Conservation (phyloP, 306 rosid genomes). For the Bauhinia variegata region DNA sequence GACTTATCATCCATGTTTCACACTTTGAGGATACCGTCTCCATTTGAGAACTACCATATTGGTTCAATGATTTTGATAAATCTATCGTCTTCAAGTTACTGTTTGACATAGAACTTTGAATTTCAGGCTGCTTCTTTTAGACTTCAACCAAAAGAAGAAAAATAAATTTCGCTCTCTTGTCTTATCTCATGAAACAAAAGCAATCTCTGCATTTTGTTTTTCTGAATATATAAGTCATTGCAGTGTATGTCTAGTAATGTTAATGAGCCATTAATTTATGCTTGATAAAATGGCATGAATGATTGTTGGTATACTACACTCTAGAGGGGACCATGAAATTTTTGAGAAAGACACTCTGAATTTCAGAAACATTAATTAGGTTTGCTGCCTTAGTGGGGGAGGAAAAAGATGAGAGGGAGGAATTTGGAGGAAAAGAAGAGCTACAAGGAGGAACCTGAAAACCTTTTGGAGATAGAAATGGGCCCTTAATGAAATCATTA, state of each 20-base stretch:
- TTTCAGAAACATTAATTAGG: conserved; percentile 21
- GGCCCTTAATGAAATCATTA: conserved; percentile 53
- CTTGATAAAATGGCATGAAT: conserved; percentile 1
- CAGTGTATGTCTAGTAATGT: conserved; percentile 5
- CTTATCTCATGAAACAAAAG: background rate
- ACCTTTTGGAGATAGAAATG: conserved; percentile 34
- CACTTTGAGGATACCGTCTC: conserved; percentile 26
- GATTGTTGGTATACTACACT: conserved; percentile 1
- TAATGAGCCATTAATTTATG: background rate
- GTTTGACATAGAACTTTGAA: conserved; percentile 6
- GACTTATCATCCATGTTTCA: conserved; percentile 14
- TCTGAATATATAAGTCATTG: background rate
- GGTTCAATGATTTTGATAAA: conserved; percentile 37
- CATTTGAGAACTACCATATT: conserved; percentile 35
- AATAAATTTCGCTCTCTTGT: conserved; percentile 9
- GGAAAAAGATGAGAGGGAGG: conserved; percentile 23
- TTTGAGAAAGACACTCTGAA: conserved; percentile 6
- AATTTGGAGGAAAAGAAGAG: conserved; percentile 21
- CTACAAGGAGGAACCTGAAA: conserved; percentile 37
- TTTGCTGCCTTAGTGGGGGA: conserved; percentile 21
- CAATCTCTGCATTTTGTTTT: too few relatives aligned
- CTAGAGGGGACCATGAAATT: background rate
- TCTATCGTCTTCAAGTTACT: conserved; percentile 41
- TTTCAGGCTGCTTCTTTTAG: background rate
- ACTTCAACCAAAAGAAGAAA: conserved; percentile 8